These are phyloP conservation scores for Sporobolomyces roseus DNA, from an alignment of 768 basidiomycete genomes.

Conservation along the genomic window DNA sequence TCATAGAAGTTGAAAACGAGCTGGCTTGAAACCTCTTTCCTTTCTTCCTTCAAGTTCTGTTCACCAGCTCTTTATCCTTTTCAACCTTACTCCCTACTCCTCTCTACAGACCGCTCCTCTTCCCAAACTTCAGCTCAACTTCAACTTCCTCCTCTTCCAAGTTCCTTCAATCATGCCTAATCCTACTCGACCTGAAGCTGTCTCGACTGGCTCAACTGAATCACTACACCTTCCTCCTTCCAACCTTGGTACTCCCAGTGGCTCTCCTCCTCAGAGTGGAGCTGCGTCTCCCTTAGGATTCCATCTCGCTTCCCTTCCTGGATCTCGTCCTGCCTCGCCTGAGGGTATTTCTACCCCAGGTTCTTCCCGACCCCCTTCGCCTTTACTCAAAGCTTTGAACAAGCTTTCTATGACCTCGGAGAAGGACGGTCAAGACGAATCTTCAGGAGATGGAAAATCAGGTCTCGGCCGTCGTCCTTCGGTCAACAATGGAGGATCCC, in stretches of 20 bases:
- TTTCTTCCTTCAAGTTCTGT: no score
- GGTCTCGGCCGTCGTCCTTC: constrained; percentile 14
- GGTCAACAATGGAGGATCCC: constrained; percentile 13
- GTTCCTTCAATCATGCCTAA: constrained; percentile 1
- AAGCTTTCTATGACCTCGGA: constrained; percentile 34
- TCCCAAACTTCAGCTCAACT: neutral
- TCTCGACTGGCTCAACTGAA: constrained; percentile 36
- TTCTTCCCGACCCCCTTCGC: constrained; percentile 41
- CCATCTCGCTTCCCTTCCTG: constrained; percentile 35
- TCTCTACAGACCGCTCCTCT: no score
- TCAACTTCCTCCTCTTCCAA: neutral
- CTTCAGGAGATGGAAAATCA: neutral
- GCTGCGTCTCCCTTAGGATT: constrained; percentile 22
- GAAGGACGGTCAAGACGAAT: constrained; percentile 1
- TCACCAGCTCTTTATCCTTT: no score
- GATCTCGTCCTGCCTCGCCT: constrained; percentile 35
- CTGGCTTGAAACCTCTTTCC: no score
- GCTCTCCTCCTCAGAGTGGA: constrained; percentile 4
- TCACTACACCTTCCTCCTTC: constrained; percentile 25
- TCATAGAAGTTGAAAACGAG: no score
- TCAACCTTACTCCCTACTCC: no score
- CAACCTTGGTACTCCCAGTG: constrained; percentile 6
- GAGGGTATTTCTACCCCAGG: constrained; percentile 30
- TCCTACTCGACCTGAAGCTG: constrained; percentile 26
- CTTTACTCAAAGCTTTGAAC: constrained; percentile 36